Conservation (phyloP, 805 yeast species). For the Isabelozyma pseudorhagii region DNA sequence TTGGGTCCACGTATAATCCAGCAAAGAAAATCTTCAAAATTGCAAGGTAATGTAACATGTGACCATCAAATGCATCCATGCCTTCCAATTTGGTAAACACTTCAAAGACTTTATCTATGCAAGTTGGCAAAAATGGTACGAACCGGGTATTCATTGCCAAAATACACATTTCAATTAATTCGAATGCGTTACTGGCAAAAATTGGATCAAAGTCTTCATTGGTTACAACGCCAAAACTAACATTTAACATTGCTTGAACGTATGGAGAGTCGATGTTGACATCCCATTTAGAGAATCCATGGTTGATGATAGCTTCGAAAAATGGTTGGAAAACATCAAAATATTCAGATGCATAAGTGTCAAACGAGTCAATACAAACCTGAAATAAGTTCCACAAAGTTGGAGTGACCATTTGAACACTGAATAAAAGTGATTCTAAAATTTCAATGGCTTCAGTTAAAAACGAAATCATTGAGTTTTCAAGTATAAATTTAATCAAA, state of each 20-base stretch:
- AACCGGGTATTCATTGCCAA: constrained; percentile 28
- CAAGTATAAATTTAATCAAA: constrained; percentile 32
- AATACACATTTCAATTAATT: constrained; percentile 32
- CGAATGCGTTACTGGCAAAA: constrained; percentile 38
- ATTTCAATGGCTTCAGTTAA: constrained; percentile 39
- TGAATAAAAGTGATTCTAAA: constrained; percentile 52
- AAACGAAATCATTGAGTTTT: constrained; percentile 38
- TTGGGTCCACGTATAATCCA: constrained; percentile 36
- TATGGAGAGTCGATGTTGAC: constrained; percentile 35
- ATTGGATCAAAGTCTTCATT: constrained; percentile 36
- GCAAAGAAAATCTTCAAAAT: constrained; percentile 44
- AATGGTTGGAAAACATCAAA: constrained; percentile 56
- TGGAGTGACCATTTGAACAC: constrained; percentile 51
- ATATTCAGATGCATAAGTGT: constrained; percentile 57
- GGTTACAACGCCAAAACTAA: constrained; percentile 33
- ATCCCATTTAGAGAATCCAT: constrained; percentile 43
- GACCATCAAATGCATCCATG: constrained; percentile 41
- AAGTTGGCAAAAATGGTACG: constrained; percentile 28
- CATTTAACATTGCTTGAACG: constrained; percentile 35
- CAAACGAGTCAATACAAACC: constrained; percentile 50
- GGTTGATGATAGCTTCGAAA: constrained; percentile 50
- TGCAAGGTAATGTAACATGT: constrained; percentile 41
- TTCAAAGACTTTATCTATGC: constrained; percentile 33
- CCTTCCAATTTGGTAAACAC: constrained; percentile 32
- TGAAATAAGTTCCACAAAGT: constrained; percentile 51